Evolutionary conservation across 441 rosid species (phyloP).

Genomic region (Euphorbia celastroides): DNA sequence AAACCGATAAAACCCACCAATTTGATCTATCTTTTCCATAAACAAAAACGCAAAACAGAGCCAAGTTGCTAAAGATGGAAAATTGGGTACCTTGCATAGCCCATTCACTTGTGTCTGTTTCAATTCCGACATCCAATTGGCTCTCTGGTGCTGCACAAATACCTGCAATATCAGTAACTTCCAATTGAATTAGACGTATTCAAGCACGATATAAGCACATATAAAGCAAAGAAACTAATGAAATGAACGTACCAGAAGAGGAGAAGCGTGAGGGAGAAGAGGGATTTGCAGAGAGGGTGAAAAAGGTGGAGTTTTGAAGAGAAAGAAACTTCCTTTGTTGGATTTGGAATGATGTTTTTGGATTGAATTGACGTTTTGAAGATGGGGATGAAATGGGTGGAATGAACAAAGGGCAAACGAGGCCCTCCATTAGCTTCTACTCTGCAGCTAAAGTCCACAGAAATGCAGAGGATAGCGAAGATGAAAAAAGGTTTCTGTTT

Average conservation of each 20-base stretch:
- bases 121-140: slow-evolving; percentile 33
- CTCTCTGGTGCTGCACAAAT: slow-evolving; percentile 43
- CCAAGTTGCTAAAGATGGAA: not conserved
- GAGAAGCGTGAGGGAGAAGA: slow-evolving; percentile 14
- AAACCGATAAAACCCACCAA: not conserved
- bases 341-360: not conserved
- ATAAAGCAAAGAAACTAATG: not conserved
- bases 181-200: not conserved
- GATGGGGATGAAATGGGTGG: not conserved
- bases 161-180: slow-evolving; percentile 24
- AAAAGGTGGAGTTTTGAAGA: not conserved
- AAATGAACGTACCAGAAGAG: slow-evolving; percentile 21
- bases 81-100: slow-evolving; percentile 51
- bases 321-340: not conserved
- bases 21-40: not conserved
- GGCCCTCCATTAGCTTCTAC: slow-evolving; percentile 23
- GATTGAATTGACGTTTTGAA: not conserved
- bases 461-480: slow-evolving; percentile 2
- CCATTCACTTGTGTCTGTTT: slow-evolving; percentile 57
- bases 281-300: slow-evolving; percentile 10
- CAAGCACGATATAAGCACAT: not conserved
- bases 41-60: not conserved
- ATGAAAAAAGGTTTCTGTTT: not conserved
- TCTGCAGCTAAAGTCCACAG: not conserved
- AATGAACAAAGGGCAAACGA: slow-evolving; percentile 19